Evolutionary conservation across 108 stramenopile species (phyloP), one percentile per base, ranked within the genome.

Genomic region (Cyclotella baltica): DNA sequence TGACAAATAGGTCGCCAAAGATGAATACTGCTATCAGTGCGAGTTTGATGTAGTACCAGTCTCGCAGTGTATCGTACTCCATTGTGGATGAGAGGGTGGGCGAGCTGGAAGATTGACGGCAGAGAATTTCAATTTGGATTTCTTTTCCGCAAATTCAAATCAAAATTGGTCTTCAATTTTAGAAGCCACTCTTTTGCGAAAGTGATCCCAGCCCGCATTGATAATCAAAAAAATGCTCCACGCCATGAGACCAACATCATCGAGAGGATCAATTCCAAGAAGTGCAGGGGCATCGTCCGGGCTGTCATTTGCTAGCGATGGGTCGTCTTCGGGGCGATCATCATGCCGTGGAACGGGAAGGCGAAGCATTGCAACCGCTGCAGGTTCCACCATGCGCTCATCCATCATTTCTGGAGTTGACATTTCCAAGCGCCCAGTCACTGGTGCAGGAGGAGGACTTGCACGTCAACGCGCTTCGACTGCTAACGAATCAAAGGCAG

Each of bases 401-500:
- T 64, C 73, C n/a, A 30, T 52, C 0, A 28, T 74, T n/a, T 34
- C 73, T 20, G 48, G 52, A 20, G 73, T 33, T 10, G 40, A 48
- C 29, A 22, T 46, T 36, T 63, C 73, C 15, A 67, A 31, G 22
- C 75, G 66, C 13, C 75, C 75, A 13, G 67, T 68, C 16, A 77
- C 76, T 37, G 76, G 76, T 23, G 69, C 69, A 6, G 69, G 69
- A 6, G 69, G 69, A 22, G 69, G 69, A 0, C 51, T 77, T 33
- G 76, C 76, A 13, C 67, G 43, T 13, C 71, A 55, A 46, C 50
- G 25, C 4, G 48, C 48, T 25, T n/a, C 62, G 1, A 50, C 61
- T 51, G 50, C 20, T 23, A 37, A 18, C 8, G 48, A 47, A 20
- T 36, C 48, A 19, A 67, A 46, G 11, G 40, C 61, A 2, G 43